These are phyloP conservation scores for Trichoderma parareesei DNA, from an alignment of 495 filamentous ascomycete genomes.

Conservation along the genomic window DNA sequence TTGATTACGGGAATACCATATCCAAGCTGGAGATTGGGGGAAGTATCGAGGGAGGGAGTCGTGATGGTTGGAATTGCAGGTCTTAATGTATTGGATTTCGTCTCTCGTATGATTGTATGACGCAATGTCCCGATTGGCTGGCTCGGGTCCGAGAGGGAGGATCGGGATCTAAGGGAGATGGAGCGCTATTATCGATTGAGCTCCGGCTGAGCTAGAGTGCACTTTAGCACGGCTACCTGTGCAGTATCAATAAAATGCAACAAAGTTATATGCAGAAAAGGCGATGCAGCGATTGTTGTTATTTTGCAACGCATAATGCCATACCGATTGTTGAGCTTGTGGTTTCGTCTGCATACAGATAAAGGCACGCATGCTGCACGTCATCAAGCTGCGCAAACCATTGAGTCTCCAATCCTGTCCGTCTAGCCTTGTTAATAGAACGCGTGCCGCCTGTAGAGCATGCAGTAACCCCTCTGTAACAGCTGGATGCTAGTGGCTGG, in stretches of 20 bases:
- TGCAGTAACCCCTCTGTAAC: too few relatives aligned
- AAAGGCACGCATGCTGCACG: neutral
- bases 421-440: too few relatives aligned
- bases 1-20: constrained; percentile 12
- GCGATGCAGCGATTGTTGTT: too few relatives aligned
- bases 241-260: too few relatives aligned
- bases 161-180: neutral
- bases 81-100: neutral
- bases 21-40: neutral
- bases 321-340: too few relatives aligned
- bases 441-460: too few relatives aligned
- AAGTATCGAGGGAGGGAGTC: neutral
- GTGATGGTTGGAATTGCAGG: neutral
- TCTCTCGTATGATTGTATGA: neutral
- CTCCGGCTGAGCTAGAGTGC: neutral
- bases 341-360: neutral
- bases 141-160: neutral
- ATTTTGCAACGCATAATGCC: too few relatives aligned
- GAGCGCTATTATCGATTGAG: neutral
- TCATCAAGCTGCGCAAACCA: neutral
- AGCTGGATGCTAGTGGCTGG: too few relatives aligned
- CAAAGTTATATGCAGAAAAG: too few relatives aligned
- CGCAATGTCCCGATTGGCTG: constrained; percentile 1
- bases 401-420: neutral
- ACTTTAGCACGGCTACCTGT: neutral